phyloP scores from a whole-genome alignment of 2,329 filamentous ascomycete genomes.

The Fusarium illudens region DNA sequence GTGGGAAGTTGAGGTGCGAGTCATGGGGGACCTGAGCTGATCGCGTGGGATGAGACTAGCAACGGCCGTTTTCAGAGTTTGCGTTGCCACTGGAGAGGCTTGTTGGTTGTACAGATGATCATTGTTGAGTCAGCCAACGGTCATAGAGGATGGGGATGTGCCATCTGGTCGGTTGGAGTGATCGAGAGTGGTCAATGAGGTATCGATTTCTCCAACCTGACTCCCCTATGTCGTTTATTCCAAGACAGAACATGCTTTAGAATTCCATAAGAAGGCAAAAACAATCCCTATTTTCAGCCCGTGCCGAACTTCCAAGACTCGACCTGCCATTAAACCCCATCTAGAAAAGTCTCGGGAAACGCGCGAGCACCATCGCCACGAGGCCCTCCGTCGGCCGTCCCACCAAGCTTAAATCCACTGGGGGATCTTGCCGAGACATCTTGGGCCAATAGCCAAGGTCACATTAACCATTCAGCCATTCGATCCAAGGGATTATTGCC shows the following conservation, averaged over 20 bases:
- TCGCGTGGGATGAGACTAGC: not conserved
- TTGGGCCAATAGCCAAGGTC: not conserved
- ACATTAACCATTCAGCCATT: not conserved
- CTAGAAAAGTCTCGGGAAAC: not conserved
- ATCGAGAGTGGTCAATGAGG: not conserved
- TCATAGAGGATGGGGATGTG: not conserved
- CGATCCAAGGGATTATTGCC: not conserved
- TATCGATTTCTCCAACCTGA: not conserved
- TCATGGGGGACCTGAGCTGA: not conserved
- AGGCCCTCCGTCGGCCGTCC: not conserved
- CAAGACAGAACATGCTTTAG: not conserved
- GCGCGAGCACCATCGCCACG: not conserved
- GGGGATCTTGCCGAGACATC: not conserved
- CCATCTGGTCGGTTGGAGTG: not conserved
- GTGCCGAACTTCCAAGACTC: not conserved
- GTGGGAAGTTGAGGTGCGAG: not conserved
- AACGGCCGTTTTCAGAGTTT: not conserved
- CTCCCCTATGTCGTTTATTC: not conserved
- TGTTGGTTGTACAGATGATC: not conserved
- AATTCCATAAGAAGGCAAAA: not conserved
- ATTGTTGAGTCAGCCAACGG: not conserved
- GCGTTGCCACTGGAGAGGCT: not conserved
- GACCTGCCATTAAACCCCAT: not conserved
- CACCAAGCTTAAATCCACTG: not conserved
- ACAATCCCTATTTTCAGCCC: not conserved